A percentile compares a stretch with the other conserved stretches of the same genome.
Evolutionary conservation across 1,139 yeast genomes (phyloP).

Genomic region (Candida sp.): DNA sequence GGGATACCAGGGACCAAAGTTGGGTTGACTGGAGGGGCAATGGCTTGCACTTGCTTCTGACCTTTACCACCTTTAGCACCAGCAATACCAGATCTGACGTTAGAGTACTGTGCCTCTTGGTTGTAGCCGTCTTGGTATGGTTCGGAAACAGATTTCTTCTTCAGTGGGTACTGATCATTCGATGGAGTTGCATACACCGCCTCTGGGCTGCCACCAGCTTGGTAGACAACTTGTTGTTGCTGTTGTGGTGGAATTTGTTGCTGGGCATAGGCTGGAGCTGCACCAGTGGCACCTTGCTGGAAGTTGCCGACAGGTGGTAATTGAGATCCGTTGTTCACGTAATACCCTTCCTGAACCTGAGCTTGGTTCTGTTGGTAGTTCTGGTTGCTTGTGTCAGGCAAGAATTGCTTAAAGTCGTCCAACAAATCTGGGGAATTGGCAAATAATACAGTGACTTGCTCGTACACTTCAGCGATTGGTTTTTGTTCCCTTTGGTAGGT

Average conservation of each 20-base stretch:
- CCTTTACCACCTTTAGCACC: slow-evolving; percentile 11
- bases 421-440: slow-evolving; percentile 93
- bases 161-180: slow-evolving; percentile 19
- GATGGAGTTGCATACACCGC: slow-evolving; percentile 13
- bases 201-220: slow-evolving; percentile 18
- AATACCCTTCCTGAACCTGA: slow-evolving; percentile 16
- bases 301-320: slow-evolving; percentile 97
- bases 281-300: slow-evolving; percentile 60
- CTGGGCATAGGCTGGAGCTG: slow-evolving; percentile 18
- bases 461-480: slow-evolving; percentile 93
- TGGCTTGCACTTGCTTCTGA: slow-evolving; percentile 15
- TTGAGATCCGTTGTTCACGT: slow-evolving; percentile 45
- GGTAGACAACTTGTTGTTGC: slow-evolving; percentile 19
- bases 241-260: slow-evolving; percentile 3
- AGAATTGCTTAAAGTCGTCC: slow-evolving; percentile 93
- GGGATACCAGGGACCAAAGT: slow-evolving; percentile 86
- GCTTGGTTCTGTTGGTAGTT: slow-evolving; percentile 20
- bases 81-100: slow-evolving; percentile 45
- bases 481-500: slow-evolving; percentile 96
- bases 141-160: slow-evolving; percentile 36
- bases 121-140: slow-evolving; percentile 39
- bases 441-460: slow-evolving; percentile 88
- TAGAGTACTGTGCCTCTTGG: slow-evolving; percentile 58
- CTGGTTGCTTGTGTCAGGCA: slow-evolving; percentile 82
- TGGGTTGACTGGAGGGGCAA: slow-evolving; percentile 47